Evolutionary conservation across 148 eudicot genomes (phyloP), one percentile per base, ranked within the genome.

Genomic region (Bassia scoparia): DNA sequence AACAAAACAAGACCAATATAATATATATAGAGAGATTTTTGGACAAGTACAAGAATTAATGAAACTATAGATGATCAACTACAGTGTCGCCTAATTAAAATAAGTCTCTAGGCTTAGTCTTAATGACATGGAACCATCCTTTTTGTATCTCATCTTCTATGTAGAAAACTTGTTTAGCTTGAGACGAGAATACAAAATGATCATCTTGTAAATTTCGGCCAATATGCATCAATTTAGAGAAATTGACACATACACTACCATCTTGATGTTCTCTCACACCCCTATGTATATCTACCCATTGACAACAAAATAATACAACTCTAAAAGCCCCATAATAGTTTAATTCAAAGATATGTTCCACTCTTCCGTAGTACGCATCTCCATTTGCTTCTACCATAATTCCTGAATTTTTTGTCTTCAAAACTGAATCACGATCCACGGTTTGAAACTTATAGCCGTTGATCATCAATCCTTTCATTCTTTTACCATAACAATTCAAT

Each of bases 171-270:
- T 75, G 69, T 52, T 70, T 64, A 2, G 48, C 83, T 66, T 80
- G 72, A 48, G 79, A 80, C 34, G 76, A 66, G 31, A 80, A 80
- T 2, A 76, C 27, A 71, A 80, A 80, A 2, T 73, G 83, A 23
- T 72, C 80, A 67, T 80, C 74, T 24, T 48, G n/a, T 35, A 76
- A 49, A 9, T 48, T 24, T 23, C 72, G 65, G 10, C 74, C 74
- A 10, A 74, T 72, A 53, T 72, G 80, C 69, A 80, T 69, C 53
- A 73, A n/a, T 16, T 77, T 50, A 0, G 70, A 35, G 34, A 71
- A 77, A 55, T 77, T 73, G 5, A 67, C 77, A 53, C 38, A 52
- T 17, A 46, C 44, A 52, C 23, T 12, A 8, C 72, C 60, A 69
- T 53, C 20, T 33, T 1, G 0, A 46, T 37, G 10, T 37, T 18